phyloP scores from a whole-genome alignment of 1,284 basidiomycete genomes.

The Coniferiporia sulphurascens region DNA sequence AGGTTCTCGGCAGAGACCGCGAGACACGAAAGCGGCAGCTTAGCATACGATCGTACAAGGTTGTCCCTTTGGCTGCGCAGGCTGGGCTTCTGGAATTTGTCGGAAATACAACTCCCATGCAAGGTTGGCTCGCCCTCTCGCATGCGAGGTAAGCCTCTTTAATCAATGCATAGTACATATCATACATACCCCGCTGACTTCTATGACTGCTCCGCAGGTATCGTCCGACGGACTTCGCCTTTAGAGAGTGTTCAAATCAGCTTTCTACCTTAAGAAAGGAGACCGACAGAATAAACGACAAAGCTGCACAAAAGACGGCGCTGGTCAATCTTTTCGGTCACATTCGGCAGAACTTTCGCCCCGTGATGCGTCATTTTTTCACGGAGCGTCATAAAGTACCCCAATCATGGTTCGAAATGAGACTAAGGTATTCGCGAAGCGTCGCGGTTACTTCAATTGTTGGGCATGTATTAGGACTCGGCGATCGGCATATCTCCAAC shows the following conservation, averaged over 20 bases:
- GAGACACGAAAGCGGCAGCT: slow-evolving; percentile 74
- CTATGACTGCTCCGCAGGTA: slow-evolving; percentile 31
- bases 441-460: slow-evolving; percentile 94
- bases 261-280: slow-evolving; percentile 22
- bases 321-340: slow-evolving; percentile 48
- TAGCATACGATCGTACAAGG: slow-evolving; percentile 80
- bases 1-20: slow-evolving; percentile 68
- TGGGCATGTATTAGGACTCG: slow-evolving; percentile 88
- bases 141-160: slow-evolving; percentile 51
- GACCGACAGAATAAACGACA: slow-evolving; percentile 4
- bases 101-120: slow-evolving; percentile 68
- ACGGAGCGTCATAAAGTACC: slow-evolving; percentile 85
- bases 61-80: slow-evolving; percentile 78
- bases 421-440: slow-evolving; percentile 86
- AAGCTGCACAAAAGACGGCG: slow-evolving; percentile 25
- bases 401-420: slow-evolving; percentile 90
- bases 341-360: slow-evolving; percentile 59
- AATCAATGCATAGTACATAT: neutral
- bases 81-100: slow-evolving; percentile 94
- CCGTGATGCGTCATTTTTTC: slow-evolving; percentile 94
- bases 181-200: neutral
- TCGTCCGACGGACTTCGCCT: slow-evolving; percentile 33
- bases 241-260: slow-evolving; percentile 28
- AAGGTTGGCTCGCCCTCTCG: slow-evolving; percentile 53
- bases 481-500: slow-evolving; percentile 91